Evolutionary conservation across 257 asterid species (phyloP).

Genomic region (Prunella vulgaris): DNA sequence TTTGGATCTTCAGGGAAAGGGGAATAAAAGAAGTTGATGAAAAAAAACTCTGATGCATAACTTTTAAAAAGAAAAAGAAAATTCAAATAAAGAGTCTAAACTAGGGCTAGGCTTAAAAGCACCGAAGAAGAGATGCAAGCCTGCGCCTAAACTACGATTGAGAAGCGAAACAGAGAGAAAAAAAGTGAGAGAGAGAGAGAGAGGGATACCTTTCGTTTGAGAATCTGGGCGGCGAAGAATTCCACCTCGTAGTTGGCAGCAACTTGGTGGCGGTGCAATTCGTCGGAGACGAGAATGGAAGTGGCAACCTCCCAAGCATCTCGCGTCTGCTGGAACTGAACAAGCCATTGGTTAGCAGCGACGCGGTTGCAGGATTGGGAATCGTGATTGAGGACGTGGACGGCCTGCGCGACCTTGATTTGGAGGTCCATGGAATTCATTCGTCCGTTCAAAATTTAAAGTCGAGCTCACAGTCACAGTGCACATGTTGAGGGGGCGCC

Average conservation of each 20-base stretch:
- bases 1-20: constrained; percentile 57
- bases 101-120: constrained; percentile 12
- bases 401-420: constrained; percentile 77
- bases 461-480: background rate
- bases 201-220: constrained; percentile 66
- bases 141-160: background rate
- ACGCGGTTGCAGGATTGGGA: constrained; percentile 75
- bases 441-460: constrained; percentile 2
- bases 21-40: constrained; percentile 3
- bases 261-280: constrained; percentile 39
- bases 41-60: background rate
- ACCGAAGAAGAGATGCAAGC: background rate
- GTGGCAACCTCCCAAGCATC: constrained; percentile 91
- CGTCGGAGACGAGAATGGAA: constrained; percentile 67
- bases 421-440: constrained; percentile 51
- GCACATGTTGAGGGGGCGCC: constrained; percentile 11
- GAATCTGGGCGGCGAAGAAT: constrained; percentile 92
- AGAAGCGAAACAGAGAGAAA: background rate
- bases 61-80: background rate
- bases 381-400: constrained; percentile 88
- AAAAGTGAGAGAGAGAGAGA: background rate
- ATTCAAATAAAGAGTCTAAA: background rate
- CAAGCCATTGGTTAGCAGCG: constrained; percentile 95
- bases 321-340: constrained; percentile 74
- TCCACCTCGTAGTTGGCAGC: constrained; percentile 55